Conservation (phyloP, 441 rosid genomes). For the Erodium trifolium region DNA sequence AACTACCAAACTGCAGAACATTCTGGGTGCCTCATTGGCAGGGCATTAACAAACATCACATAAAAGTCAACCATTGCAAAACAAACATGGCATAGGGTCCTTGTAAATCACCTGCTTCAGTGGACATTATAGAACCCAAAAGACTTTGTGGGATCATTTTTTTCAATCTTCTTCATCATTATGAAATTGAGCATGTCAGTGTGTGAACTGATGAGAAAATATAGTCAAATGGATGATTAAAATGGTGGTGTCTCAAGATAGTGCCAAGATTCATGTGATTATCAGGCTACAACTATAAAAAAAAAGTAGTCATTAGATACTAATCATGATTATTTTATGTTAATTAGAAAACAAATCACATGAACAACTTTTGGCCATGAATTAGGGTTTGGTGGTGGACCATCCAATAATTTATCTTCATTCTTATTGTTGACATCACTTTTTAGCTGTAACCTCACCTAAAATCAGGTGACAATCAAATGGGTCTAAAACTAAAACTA, state of each 20-base stretch:
- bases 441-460: background rate
- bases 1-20: background rate
- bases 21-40: background rate
- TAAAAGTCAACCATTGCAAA: background rate
- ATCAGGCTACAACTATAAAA: background rate
- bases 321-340: background rate
- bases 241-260: background rate
- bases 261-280: background rate
- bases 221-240: background rate
- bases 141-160: background rate
- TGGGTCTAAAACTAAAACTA: background rate
- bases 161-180: background rate
- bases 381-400: background rate
- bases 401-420: background rate
- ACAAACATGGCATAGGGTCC: background rate
- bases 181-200: background rate
- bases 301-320: background rate
- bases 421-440: background rate
- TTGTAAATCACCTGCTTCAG: constrained; percentile 2
- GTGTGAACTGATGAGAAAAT: background rate
- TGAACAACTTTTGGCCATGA: background rate
- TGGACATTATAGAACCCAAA: background rate
- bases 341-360: background rate
- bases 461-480: background rate
- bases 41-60: constrained; percentile 4